These are phyloP conservation scores for Talaromyces sp. DNA, from an alignment of 2,329 filamentous ascomycete species.

Conservation along the genomic window DNA sequence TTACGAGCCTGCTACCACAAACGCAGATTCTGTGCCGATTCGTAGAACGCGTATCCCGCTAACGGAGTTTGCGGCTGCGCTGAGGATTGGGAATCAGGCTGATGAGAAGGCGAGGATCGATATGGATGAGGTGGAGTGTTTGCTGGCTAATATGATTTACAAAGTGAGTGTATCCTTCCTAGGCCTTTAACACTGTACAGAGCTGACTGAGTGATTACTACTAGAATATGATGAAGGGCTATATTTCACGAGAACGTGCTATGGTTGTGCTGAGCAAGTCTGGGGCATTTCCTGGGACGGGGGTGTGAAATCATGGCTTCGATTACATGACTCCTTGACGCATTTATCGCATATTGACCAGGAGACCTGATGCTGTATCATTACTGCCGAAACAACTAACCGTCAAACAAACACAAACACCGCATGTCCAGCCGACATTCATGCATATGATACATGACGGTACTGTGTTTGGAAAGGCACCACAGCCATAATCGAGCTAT, in stretches of 20 bases:
- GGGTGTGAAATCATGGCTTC: constrained; percentile 44
- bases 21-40: constrained; percentile 62
- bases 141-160: constrained; percentile 95
- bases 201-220: constrained; percentile 20
- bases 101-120: constrained; percentile 62
- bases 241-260: constrained; percentile 85
- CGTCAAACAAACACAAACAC: neutral
- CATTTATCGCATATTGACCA: neutral
- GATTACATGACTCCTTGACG: neutral
- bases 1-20: constrained; percentile 64
- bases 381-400: neutral
- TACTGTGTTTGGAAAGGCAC: neutral
- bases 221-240: constrained; percentile 95
- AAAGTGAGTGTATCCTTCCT: constrained; percentile 62
- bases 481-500: neutral
- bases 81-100: constrained; percentile 64
- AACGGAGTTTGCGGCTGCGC: constrained; percentile 77
- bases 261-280: constrained; percentile 91
- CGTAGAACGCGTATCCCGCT: constrained; percentile 73
- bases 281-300: constrained; percentile 87
- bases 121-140: constrained; percentile 89
- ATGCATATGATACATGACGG: neutral
- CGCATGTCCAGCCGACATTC: neutral
- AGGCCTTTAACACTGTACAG: neutral
- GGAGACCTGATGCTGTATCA: neutral